Base-by-base conservation (phyloP, 805 yeast species). In the Candida bentonensis region DNA sequence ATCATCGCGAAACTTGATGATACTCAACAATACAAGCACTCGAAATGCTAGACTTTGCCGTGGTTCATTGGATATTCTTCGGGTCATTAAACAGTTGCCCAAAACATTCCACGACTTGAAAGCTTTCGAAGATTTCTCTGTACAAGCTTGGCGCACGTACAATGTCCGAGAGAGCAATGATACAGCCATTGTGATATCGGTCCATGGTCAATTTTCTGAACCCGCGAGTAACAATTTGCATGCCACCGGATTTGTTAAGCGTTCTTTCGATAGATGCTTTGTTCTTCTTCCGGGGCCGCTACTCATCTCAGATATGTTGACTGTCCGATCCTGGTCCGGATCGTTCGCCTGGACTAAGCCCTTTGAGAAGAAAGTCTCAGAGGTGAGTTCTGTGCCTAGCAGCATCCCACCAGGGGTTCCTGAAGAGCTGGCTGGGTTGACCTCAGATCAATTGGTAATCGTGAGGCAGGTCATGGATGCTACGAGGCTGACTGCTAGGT, bases 151-250 rank as follows among this genome's bases (percentile, higher is more conserved):
- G 67, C 52, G 60, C 11, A 48, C 60, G 17, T 42, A 45, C n/a
- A 62, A 56, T 15, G 57, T 66, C 3, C 73, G 87, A 22, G 73
- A 69, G 46, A 78, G 84, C 4, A 78, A 74, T 41, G 73, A 87
- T 23, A 74, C 78, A 43, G 96, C 95, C 3, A 76, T 92, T 54
- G 69, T 83, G 55, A 73, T 89, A 40, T 68, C 77, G 0, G 63
- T 89, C 15, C 98, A 92, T 64, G 98, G 98, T 3, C 79, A 74
- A 46, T 89, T 76, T 57, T 78, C 76, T 42, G 97, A 92, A 61
- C 65, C 61, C 39, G 45, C 58, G 20, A 52, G 51, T 41, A 49
- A 47, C 34, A 50, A 57, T 36, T 46, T 57, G 3, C 54, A 50
- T 23, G 48, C 46, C 20, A 42, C 50, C 7, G 17, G 17, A 4